phyloP scores from a whole-genome alignment of 108 stramenopile species.

The Epipyxis sp. region DNA sequence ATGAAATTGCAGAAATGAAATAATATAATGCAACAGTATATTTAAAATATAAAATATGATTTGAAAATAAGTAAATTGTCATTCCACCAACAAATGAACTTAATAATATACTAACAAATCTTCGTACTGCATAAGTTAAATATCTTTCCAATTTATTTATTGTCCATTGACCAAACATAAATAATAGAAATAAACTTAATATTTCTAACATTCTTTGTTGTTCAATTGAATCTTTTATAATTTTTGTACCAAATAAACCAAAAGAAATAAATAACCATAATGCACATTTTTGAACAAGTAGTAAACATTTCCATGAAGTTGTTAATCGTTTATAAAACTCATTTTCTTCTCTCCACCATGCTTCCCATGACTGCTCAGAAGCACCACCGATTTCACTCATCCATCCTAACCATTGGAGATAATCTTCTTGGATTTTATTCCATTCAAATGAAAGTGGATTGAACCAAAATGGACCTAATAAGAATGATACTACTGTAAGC shows the following conservation, averaged over 20 bases:
- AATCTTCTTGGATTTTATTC: slow-evolving; percentile 76
- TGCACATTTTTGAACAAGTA: slow-evolving; percentile 66
- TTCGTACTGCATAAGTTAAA: slow-evolving; percentile 71
- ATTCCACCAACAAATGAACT: slow-evolving; percentile 66
- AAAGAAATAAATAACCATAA: slow-evolving; percentile 72
- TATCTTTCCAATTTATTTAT: slow-evolving; percentile 59
- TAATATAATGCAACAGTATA: slow-evolving; percentile 86
- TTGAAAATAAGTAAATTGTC: slow-evolving; percentile 62
- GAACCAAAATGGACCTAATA: slow-evolving; percentile 98
- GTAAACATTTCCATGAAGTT: slow-evolving; percentile 69
- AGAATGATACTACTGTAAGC: slow-evolving; percentile 86
- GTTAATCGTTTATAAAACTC: slow-evolving; percentile 73
- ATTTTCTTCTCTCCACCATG: slow-evolving; percentile 93
- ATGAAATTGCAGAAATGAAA: slow-evolving; percentile 68
- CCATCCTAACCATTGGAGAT: slow-evolving; percentile 76
- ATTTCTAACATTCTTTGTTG: slow-evolving; percentile 65
- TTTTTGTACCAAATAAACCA: slow-evolving; percentile 71
- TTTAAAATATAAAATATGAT: slow-evolving; percentile 76
- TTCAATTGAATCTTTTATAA: neutral
- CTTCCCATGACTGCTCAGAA: slow-evolving; percentile 66
- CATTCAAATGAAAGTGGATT: slow-evolving; percentile 97
- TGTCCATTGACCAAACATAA: slow-evolving; percentile 59
- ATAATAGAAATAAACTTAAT: slow-evolving; percentile 53
- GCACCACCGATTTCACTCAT: slow-evolving; percentile 55
- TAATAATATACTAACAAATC: slow-evolving; percentile 71